phyloP scores from a whole-genome alignment of 352 stramenopile genomes.

The Phytopythium helicoides region DNA sequence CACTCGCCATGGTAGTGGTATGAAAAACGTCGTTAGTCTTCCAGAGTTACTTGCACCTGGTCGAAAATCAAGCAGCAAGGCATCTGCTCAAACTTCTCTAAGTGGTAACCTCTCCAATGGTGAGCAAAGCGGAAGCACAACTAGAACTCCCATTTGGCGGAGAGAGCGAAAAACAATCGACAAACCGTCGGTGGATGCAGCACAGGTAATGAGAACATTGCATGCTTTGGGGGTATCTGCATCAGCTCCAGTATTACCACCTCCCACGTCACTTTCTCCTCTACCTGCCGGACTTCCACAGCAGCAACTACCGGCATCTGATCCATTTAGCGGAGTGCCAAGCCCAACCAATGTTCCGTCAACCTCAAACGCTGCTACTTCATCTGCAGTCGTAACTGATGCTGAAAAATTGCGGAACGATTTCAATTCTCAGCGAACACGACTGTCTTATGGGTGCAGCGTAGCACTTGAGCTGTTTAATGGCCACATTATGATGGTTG shows the following conservation, averaged over 20 bases:
- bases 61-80: conserved; percentile 8
- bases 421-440: conserved; percentile 62
- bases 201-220: conserved; percentile 53
- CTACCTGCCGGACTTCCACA: not conserved
- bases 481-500: conserved; percentile 69
- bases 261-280: not conserved
- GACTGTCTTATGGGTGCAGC: conserved; percentile 67
- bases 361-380: not conserved
- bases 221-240: conserved; percentile 46
- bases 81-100: not conserved
- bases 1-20: conserved; percentile 7
- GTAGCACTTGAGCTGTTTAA: conserved; percentile 76
- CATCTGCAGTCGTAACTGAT: conserved; percentile 24
- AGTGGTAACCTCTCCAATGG: conserved; percentile 1
- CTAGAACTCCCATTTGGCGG: conserved; percentile 4
- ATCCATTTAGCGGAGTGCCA: not conserved
- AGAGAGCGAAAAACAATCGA: not conserved
- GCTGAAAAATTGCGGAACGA: conserved; percentile 68
- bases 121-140: too few species aligned
- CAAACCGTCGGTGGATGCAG: conserved; percentile 26
- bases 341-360: conserved; percentile 2
- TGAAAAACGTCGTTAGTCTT: conserved; percentile 33
- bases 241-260: conserved; percentile 25
- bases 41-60: conserved; percentile 24
- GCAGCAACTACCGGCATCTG: too few species aligned